Base-by-base conservation (phyloP, 495 filamentous ascomycete genomes). In the Hyaloscypha bicolor region DNA sequence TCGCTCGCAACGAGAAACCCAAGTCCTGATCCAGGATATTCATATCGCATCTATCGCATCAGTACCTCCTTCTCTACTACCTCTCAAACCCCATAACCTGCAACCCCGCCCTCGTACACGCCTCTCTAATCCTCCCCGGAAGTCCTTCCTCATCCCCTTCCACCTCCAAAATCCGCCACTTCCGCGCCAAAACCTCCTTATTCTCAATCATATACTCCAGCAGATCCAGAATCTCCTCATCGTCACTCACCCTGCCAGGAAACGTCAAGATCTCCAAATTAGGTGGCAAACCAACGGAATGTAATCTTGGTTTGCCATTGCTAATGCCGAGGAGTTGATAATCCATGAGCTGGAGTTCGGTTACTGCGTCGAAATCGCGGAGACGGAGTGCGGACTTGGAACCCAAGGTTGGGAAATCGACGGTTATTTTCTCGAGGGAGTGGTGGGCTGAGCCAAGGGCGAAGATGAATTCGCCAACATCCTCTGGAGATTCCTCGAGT, bases 151-250 rank as follows among this genome's bases (percentile, higher is more conserved):
- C 65, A 16, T 58, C 67, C 14, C 55, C 64, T 16, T 53, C 64
- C 16, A 71, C 70, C 21, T 67, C 56, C 45, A 74, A 48, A n/a
- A 42, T 30, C 29, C 32, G 61, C 69, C 65, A 64, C 22, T 62
- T 55, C 45, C 63, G 71, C 2, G 74, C 74, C 29, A 73, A 32
- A 25, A 74, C 58, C 9, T 64, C 53, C 58, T 58, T 74, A 51
- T 67, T 76, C 57, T 73, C 57, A 11, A 77, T 71, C 29, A 64
- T 68, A 48, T 73, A 76, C 19, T 68, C 70, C 52, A 77, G 51
- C 31, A 77, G 58, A 37, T 77, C 75, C n/a, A 62, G 60, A 62
- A 77, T 67, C 55, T 74, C 75, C 9, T 77, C 75, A 64, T 77
- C 75, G 2, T 67, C 70, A 1, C 74, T 72, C 14, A 77, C 63